A percentile compares a stretch with the other conserved stretches of the same genome.
Evolutionary conservation across 2,329 filamentous ascomycete species (phyloP).

Genomic region (Cercospora berteroae): DNA sequence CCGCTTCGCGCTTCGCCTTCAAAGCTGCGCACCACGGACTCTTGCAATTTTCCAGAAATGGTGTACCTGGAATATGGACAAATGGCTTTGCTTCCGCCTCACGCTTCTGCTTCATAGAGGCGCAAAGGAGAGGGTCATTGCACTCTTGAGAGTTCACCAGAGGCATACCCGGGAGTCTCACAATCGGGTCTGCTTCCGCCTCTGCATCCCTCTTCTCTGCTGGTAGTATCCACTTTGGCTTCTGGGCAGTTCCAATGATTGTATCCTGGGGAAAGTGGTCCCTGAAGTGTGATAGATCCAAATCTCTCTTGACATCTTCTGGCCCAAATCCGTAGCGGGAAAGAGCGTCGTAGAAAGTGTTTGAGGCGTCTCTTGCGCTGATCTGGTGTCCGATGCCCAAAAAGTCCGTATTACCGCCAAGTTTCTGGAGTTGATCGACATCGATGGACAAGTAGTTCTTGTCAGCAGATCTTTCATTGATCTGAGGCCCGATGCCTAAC

Average conservation of each 20-base stretch:
- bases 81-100: neutral
- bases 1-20: neutral
- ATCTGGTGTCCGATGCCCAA: neutral
- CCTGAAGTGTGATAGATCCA: neutral
- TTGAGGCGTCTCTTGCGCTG: neutral
- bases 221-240: neutral
- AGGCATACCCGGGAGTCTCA: neutral
- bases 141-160: neutral
- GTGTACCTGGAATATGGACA: neutral
- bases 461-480: neutral
- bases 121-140: neutral
- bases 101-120: neutral
- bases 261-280: neutral
- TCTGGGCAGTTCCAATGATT: neutral
- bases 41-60: neutral
- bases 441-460: neutral
- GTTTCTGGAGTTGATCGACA: neutral
- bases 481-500: neutral
- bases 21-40: neutral
- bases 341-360: neutral
- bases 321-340: neutral
- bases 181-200: neutral
- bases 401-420: neutral
- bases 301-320: neutral
- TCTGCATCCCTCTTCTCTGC: constrained; percentile 1